These are phyloP conservation scores for Exophiala bonariae DNA, from an alignment of 2,329 filamentous ascomycete species.

Conservation along the genomic window DNA sequence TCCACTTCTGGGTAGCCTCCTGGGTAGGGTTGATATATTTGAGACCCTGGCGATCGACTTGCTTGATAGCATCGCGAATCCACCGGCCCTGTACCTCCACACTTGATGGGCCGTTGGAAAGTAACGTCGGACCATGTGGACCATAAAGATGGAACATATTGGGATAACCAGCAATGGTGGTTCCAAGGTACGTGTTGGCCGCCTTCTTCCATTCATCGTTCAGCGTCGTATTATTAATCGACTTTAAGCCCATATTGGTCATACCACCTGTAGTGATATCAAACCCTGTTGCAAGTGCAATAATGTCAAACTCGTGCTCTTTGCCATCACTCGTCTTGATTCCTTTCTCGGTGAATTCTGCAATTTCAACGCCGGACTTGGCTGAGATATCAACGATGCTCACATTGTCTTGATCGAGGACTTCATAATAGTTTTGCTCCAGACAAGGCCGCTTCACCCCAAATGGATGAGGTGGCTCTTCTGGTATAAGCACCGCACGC, in stretches of 20 bases:
- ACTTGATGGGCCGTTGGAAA: conserved; percentile 57
- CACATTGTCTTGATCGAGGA: conserved; percentile 48
- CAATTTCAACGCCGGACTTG: conserved; percentile 42
- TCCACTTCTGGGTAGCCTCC: conserved; percentile 53
- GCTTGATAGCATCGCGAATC: conserved; percentile 50
- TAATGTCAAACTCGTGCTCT: conserved; percentile 40
- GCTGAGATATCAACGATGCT: conserved; percentile 46
- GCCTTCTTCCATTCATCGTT: conserved; percentile 38
- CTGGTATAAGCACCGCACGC: conserved; percentile 54
- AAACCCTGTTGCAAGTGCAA: conserved; percentile 46
- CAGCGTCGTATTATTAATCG: conserved; percentile 37
- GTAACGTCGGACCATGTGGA: conserved; percentile 55
- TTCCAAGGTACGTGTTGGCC: conserved; percentile 42
- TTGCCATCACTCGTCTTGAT: conserved; percentile 43
- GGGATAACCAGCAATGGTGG: conserved; percentile 43
- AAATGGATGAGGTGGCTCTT: conserved; percentile 55
- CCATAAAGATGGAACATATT: conserved; percentile 56
- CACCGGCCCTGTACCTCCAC: conserved; percentile 60
- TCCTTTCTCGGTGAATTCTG: conserved; percentile 39
- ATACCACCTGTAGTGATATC: conserved; percentile 45
- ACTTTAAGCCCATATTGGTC: conserved; percentile 41
- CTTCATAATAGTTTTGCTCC: conserved; percentile 54
- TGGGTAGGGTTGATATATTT: conserved; percentile 53
- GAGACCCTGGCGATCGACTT: conserved; percentile 50
- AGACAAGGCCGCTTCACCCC: conserved; percentile 53